Base-by-base conservation (phyloP, 805 yeast species). In the Candida mattraensis region DNA sequence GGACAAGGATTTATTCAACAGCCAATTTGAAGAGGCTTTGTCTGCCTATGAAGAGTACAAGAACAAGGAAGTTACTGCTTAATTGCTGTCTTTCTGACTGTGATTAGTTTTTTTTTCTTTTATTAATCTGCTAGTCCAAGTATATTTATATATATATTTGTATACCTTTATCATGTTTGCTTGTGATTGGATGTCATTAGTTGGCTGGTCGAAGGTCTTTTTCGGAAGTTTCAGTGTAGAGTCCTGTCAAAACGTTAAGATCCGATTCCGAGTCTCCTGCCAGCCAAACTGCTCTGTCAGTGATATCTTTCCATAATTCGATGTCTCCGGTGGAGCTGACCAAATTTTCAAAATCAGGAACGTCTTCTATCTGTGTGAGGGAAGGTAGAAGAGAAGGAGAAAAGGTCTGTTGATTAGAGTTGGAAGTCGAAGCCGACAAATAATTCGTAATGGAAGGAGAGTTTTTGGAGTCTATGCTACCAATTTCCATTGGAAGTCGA, bases 1-100 rank as follows among this genome's bases (percentile, higher is more conserved):
- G 61, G 93, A 89, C 64, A 96, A 87, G 49, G 88, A 80, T 55
- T 77, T 83, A 53, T 86, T 93, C 74, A 81, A 82, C 72, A 79
- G 80, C 65, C 95, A 88, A 66, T 87, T 91, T 62, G 83, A 83
- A 56, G 98, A 91, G 67, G 99, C 99, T 52, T 78, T 83, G 55
- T 78, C 83, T 68, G 97, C 97, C 61, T 91, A 87, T 70, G 88
- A 87, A 70, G 87, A 84, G 60, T 89, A 83, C 78, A 81, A 85
- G 70, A 80, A 80, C 58, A 66, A 69, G 47, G 50, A 47, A 30
- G 39, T 44, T 26, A 28, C 48, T 24, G 48, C 52, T 39, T 42
- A 40, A 35, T 23, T 39, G 21, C 16, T 18, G 30, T 23, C n/a
- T n/a, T n/a, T n/a, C n/a, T n/a, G n/a, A n/a, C n/a, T n/a, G n/a